Evolutionary conservation across 164 flowering plant genomes (phyloP), one percentile per base, ranked within the genome.

Genomic region (Stephania cephalantha): DNA sequence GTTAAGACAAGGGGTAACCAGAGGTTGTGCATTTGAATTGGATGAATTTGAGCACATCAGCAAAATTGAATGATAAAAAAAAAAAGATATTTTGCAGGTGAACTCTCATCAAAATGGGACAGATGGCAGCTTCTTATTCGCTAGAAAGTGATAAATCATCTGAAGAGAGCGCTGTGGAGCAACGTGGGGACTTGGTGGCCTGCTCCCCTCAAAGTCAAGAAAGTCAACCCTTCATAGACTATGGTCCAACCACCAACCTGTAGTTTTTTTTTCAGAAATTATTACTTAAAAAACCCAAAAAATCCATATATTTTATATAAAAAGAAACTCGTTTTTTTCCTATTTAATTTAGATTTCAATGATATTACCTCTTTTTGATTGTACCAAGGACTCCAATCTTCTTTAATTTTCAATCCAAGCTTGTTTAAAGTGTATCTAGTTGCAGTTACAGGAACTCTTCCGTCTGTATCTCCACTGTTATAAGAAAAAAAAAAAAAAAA

Each of bases 241-340:
- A 85, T 79, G 3, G 88, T 90, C 91, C 93, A 92, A n/a, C 97
- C 97, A 18, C 91, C 97, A 67, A 90, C 93, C 93, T 90, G 44
- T 42, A 12, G 9, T 17, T 25, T 25, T 25, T 67, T 61, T n/a
- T 61, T 50, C 7, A 50, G 15, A 50, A 10, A 50, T 8, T 10
- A 50, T 9, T 50, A 50, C 7, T 50, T 50, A 10, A 50, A 50
- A 7, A 50, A 50, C 4, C 3, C 3, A 2, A 9, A 15, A 2
- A 50, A 50, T 9, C 53, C 53, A 8, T 48, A 48, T 48, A 8
- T 3, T 7, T 35, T 35, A 35, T 35, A 35, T 46, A 46, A 46
- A 46, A 46, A 46, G 50, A 6, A 6, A 46, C 9, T 6, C 50
- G 8, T 46, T 9, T 46, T 46, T 9, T 46, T 46, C 50, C 25